Percentiles rank a stretch among this genome's conserved stretches.
phyloP scores from a whole-genome alignment of 1,139 yeast species.

The Scheffersomyces lignicola region DNA sequence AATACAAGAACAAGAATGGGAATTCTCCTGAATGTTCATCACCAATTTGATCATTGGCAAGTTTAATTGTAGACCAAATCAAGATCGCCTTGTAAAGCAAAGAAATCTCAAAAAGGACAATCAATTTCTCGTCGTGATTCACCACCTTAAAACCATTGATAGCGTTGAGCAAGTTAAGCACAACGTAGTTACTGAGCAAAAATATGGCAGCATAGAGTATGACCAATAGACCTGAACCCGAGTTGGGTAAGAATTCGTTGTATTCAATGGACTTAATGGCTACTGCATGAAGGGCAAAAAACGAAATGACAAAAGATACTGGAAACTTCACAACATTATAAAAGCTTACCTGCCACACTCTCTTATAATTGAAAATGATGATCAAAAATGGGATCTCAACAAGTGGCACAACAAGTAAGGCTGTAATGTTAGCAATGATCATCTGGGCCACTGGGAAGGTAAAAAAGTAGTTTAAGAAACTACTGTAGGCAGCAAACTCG shows the following conservation, averaged over 20 bases:
- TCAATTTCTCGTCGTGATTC: conserved; percentile 71
- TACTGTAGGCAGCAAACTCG: conserved; percentile 60
- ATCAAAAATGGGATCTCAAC: conserved; percentile 48
- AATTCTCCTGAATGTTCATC: conserved; percentile 65
- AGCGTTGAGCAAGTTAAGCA: conserved; percentile 16
- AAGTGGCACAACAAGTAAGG: conserved; percentile 58
- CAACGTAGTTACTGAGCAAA: conserved; percentile 53
- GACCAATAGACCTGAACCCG: conserved; percentile 40
- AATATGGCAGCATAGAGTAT: conserved; percentile 48
- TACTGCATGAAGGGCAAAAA: conserved; percentile 16
- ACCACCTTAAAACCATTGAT: conserved; percentile 53
- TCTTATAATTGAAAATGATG: conserved; percentile 43
- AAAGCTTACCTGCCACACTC: conserved; percentile 50
- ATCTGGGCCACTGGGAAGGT: conserved; percentile 51
- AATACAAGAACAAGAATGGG: conserved; percentile 49
- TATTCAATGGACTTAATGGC: conserved; percentile 17
- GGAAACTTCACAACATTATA: conserved; percentile 53
- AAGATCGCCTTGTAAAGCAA: conserved; percentile 57
- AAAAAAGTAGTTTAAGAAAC: conserved; percentile 60
- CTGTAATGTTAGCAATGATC: conserved; percentile 46
- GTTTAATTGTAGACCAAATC: conserved; percentile 45
- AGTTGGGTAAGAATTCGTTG: conserved; percentile 56
- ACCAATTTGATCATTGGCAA: conserved; percentile 38
- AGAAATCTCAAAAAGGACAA: conserved; percentile 59
- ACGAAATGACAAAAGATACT: conserved; percentile 48